A percentile compares a stretch with the other conserved stretches of the same genome.
phyloP scores from a whole-genome alignment of 2,329 filamentous ascomycete species.

The Sporothrix variecibatus region DNA sequence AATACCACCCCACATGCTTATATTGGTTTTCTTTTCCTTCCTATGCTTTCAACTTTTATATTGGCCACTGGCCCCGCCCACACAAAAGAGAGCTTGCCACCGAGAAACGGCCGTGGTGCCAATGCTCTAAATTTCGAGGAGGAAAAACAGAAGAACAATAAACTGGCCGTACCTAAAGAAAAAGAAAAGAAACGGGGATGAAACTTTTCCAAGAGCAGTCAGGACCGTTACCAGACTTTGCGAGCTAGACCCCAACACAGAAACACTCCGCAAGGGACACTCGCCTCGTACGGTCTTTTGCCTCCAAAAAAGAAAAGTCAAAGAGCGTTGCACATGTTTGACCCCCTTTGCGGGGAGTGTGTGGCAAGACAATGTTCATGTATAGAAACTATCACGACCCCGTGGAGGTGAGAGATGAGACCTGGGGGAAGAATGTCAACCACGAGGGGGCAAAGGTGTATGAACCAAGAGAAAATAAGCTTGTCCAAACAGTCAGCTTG shows the following conservation, averaged over 20 bases:
- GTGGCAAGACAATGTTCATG: background rate
- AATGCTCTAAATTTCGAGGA: background rate
- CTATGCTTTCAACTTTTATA: background rate
- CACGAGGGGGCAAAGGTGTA: background rate
- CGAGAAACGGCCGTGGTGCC: slow-evolving; percentile 21
- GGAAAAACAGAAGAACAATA: background rate
- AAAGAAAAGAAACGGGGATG: background rate
- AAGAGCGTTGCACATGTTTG: background rate
- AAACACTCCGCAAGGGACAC: background rate
- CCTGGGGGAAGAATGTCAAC: background rate
- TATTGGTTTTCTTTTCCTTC: background rate
- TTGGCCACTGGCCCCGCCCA: background rate
- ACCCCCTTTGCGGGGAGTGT: background rate
- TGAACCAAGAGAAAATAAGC: background rate
- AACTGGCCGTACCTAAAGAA: no score
- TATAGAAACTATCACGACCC: background rate
- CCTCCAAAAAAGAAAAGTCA: background rate
- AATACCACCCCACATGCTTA: background rate
- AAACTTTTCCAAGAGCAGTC: background rate
- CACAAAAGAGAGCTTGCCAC: background rate
- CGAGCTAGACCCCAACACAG: background rate
- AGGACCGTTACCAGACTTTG: background rate
- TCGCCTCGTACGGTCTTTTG: background rate
- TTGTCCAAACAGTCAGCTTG: background rate
- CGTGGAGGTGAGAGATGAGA: background rate